Evolutionary conservation across 2,329 filamentous ascomycete genomes (phyloP), one percentile per base, ranked within the genome.

Genomic region (Hymenoscyphus occultus): DNA sequence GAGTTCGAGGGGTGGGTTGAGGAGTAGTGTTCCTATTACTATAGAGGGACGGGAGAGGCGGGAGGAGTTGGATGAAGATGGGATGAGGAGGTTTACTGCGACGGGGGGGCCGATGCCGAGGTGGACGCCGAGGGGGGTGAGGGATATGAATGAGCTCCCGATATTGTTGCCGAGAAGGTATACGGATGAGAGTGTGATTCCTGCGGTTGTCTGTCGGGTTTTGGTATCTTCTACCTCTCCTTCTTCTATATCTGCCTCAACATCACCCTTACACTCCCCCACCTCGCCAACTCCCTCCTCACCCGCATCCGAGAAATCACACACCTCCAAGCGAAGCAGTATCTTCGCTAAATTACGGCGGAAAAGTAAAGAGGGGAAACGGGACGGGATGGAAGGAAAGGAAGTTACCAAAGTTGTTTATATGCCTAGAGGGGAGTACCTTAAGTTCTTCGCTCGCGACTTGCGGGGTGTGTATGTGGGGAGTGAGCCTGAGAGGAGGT

Each of bases 171-270:
- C 68, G 2, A 67, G 62, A 40, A 64, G 66, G 10, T 70, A 72
- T 51, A 74, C 72, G 19, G 73, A 75, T 48, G 73, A 75, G 16
- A 71, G 68, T n/a, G 70, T 75, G 39, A 73, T 75, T 12, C 73
- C 73, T 2, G 73, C 71, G 0, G 74, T 75, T 59, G 60, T 75
- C 3, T 65, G 66, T 9, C 63, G 66, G 40, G 63, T 69, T 39
- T 63, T 69, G 22, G 22, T 1, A 12, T 56, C 61, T 1, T 39
- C 56, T 3, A 65, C 69, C 48, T 64, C 64, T 13, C 28, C 61
- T 3, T 39, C 61, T 3, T 42, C 63, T 19, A 7, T 35, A 1
- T 40, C 60, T 12, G 1, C 22, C 10, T 10, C 32, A 6, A 19
- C 54, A 4, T 35, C 32, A 35, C 32, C 32, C 32, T 35, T 35